Base-by-base conservation (phyloP, 1,284 basidiomycete genomes). In the Tilletia walkeri region DNA sequence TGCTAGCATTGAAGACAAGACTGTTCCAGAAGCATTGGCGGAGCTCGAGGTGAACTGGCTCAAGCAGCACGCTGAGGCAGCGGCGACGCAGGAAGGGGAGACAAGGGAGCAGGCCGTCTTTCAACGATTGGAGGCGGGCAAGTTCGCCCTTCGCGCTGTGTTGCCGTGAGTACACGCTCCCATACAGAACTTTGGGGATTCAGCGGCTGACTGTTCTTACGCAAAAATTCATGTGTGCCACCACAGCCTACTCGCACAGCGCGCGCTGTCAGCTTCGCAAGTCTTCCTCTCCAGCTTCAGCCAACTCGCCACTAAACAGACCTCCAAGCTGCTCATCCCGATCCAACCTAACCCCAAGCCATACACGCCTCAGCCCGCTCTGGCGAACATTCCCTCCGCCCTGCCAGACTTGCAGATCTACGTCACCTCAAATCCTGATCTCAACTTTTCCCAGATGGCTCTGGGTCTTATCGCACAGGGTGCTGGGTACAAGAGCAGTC, bases 371-470 rank as follows among this genome's bases (percentile, higher is more conserved):
- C 77, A 78, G 4, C 49, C 76, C 4, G 39, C 73, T 5, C 39
- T 73, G 18, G 68, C 69, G 3, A 47, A 65, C 34, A 38, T 61
- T 41, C 48, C 74, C 12, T 24, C 59, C 7, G 59, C 59, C 36
- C 36, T 63, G 14, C 59, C 59, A 6, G 36, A 24, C 36, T 39
- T 63, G 34, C 61, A 74, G 48, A 76, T 83, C 36, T 80, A 75
- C 71, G 68, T 80, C n/a, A 80, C 80, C 7, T 80, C 75, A 10
- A 81, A 74, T 56, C 71, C 80, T 2, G 78, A 79, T 20, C 73
- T 82, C 41, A 83, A 83, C 75, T 81, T 82, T 65, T 66, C 68
- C 16, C 82, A 83, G 66, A 78, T 80, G 70, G 76, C 76, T 18
- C 72, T 80, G 0, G 78, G 76, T 0, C 78, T 82, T 18, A 75